These are phyloP conservation scores for Myxozyma nipponensis DNA, from an alignment of 805 yeast genomes.

Conservation along the genomic window DNA sequence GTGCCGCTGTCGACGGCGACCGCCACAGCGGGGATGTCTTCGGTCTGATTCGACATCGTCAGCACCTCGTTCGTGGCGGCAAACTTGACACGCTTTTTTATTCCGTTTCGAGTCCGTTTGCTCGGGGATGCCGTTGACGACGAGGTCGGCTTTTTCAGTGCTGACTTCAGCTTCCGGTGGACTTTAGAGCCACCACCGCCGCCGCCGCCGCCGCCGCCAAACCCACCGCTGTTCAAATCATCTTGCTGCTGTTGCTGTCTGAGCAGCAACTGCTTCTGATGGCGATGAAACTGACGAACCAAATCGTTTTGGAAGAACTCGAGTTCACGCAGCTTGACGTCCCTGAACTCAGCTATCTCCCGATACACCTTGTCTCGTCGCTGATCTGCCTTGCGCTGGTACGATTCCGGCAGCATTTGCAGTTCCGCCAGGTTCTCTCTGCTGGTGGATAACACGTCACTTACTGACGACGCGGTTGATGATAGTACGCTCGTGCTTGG, in stretches of 20 bases:
- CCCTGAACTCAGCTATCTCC: conserved; percentile 16
- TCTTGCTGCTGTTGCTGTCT: background rate
- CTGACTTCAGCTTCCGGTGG: background rate
- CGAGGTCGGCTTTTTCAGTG: background rate
- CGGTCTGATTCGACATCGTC: too few species aligned
- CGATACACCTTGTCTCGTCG: conserved; percentile 12
- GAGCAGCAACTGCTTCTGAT: conserved; percentile 2
- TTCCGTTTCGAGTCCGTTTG: too few species aligned
- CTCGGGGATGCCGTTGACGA: too few species aligned
- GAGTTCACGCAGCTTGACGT: conserved; percentile 18
- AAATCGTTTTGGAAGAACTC: conserved; percentile 16
- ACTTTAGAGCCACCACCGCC: background rate
- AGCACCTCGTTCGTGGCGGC: too few species aligned
- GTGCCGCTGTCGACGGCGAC: too few species aligned
- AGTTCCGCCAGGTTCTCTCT: too few species aligned
- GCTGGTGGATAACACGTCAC: too few species aligned
- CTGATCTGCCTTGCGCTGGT: conserved; percentile 14
- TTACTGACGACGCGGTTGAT: too few species aligned
- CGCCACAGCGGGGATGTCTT: too few species aligned
- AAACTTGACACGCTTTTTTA: too few species aligned
- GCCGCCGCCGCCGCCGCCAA: background rate
- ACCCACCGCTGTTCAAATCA: background rate
- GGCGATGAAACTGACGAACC: conserved; percentile 1
- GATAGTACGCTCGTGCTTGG: too few species aligned
- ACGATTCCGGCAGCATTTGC: conserved; percentile 5